Evolutionary conservation across 441 rosid species (phyloP).

Genomic region (Populus trichocarpa): DNA sequence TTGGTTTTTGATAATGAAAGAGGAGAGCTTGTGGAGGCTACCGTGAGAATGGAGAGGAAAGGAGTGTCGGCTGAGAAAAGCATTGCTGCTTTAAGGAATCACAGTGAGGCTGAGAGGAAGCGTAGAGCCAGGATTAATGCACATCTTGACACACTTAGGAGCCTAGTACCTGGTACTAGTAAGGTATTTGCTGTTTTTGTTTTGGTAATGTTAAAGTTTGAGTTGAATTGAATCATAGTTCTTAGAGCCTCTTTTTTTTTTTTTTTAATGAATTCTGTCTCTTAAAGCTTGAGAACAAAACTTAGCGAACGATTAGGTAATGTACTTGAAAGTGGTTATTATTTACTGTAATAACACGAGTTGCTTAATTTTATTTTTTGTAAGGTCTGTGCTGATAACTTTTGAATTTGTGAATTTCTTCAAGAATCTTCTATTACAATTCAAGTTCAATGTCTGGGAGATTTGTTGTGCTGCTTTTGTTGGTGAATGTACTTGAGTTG

Average conservation of each 20-base stretch:
- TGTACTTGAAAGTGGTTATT: neutral
- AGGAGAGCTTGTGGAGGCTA: conserved; percentile 32
- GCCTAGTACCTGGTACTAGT: conserved; percentile 37
- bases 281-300: neutral
- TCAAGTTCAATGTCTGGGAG: neutral
- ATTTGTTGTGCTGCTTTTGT: neutral
- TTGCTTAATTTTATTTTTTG: neutral
- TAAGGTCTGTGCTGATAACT: neutral
- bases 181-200: conserved; percentile 29
- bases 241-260: neutral
- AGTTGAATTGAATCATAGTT: neutral
- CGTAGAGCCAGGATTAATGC: conserved; percentile 50
- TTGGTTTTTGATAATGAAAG: conserved; percentile 6
- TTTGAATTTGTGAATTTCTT: neutral
- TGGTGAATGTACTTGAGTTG: neutral
- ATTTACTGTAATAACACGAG: neutral
- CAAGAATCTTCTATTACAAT: neutral
- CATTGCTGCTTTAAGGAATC: conserved; percentile 41
- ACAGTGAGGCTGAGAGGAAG: conserved; percentile 49
- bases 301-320: neutral
- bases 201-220: neutral
- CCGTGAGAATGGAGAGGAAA: conserved; percentile 25
- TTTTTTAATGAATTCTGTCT: neutral
- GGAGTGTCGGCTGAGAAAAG: conserved; percentile 36
- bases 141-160: conserved; percentile 50